Base-by-base conservation (phyloP, 768 basidiomycete species). In the Phylloporus sp. region DNA sequence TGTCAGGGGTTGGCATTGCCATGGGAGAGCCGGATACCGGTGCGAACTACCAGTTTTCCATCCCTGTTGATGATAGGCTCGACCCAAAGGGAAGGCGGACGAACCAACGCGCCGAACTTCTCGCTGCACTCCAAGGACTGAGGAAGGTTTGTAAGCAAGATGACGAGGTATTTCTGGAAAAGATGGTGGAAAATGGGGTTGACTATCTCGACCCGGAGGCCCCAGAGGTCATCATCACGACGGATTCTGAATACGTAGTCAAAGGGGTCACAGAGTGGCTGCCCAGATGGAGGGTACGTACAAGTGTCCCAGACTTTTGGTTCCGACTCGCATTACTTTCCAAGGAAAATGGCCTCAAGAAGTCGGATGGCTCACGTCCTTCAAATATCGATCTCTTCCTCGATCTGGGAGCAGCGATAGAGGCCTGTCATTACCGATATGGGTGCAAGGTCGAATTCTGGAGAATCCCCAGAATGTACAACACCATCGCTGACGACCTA, bases 251-350 rank as follows among this genome's bases (percentile, higher is more conserved):
- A 42, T 70, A 70, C 29, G 62, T 68, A 0, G 61, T 62, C 17
- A 64, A 66, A 33, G 68, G 65, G 10, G 62, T 68, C 27, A 63
- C 63, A 2, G 61, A 69, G 46, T 68, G 67, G 65, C 34, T 66
- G 9, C 63, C 63, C 5, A 23, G 10, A 13, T 70, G 67, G 67
- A 61, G 60, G 58, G 66, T 66, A 13, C 21, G 29, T 17, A 11
- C 20, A 2, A n/a, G 31, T 35, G 34, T 35, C 34, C 11, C 10
- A 15, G 27, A 0, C 4, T 5, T 26, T 21, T 20, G 14, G n/a
- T 15, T 44, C 28, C 29, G 27, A 36, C 21, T 36, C 24, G 7
- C 21, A 37, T n/a, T 38, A 3, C 37, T 18, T 5, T 14, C 33
- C 17, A 27, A 45, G 44, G 18, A 22, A 45, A 45, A 36, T n/a